These are phyloP conservation scores for Fusarium pininemorale DNA, from an alignment of 2,329 filamentous ascomycete species.

Conservation along the genomic window DNA sequence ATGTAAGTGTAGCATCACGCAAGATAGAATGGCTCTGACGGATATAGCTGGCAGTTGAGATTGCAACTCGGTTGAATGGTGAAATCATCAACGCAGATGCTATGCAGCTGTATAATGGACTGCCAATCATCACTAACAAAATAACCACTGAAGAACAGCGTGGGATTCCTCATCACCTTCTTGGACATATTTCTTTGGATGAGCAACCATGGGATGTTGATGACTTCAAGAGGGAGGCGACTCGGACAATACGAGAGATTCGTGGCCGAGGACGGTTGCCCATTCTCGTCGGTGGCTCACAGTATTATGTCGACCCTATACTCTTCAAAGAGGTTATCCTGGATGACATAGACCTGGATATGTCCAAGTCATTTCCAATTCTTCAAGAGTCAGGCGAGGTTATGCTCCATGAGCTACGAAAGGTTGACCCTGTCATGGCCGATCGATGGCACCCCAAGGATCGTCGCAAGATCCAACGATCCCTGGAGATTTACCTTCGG, in stretches of 20 bases:
- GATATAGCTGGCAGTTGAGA: constrained; percentile 82
- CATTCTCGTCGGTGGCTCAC: constrained; percentile 91
- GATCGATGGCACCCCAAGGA: constrained; percentile 94
- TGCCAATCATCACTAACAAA: constrained; percentile 97
- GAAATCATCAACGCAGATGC: constrained; percentile 98
- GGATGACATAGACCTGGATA: constrained; percentile 51
- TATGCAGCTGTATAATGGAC: constrained; percentile 94
- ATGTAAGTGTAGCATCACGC: constrained; percentile 62
- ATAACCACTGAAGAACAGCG: constrained; percentile 78
- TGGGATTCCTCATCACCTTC: constrained; percentile 86
- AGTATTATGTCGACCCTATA: constrained; percentile 92
- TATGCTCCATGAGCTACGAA: constrained; percentile 75
- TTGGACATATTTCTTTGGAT: constrained; percentile 79
- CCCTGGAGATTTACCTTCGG: constrained; percentile 87
- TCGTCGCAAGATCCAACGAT: constrained; percentile 85
- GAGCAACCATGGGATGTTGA: constrained; percentile 86
- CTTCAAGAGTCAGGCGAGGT: constrained; percentile 75
- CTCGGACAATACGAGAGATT: constrained; percentile 78
- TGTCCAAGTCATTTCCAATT: constrained; percentile 68
- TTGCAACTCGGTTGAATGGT: constrained; percentile 84
- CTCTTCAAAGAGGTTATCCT: constrained; percentile 76
- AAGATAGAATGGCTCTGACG: background rate
- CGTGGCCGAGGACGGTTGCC: constrained; percentile 80
- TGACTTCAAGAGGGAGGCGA: constrained; percentile 76
- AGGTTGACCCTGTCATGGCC: constrained; percentile 91